Evolutionary conservation across 805 yeast species (phyloP).

Genomic region (Ogataea ramenticola): DNA sequence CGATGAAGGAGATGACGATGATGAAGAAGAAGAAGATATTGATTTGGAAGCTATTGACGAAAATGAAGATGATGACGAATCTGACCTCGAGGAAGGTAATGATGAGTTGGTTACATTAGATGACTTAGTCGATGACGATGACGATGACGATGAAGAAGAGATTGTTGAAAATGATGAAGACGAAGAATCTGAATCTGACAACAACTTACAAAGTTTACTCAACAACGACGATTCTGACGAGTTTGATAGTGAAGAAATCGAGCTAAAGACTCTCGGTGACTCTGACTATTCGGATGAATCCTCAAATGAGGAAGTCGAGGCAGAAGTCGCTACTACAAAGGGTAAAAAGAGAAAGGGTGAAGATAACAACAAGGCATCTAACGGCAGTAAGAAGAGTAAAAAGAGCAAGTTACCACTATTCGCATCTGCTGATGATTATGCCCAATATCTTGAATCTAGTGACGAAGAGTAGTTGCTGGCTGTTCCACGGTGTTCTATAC

Average conservation of each 20-base stretch:
- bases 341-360: conserved; percentile 13
- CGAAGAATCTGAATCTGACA: background rate
- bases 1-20: conserved; percentile 24
- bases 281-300: no score
- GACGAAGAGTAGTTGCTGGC: conserved; percentile 42
- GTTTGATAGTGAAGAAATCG: conserved; percentile 21
- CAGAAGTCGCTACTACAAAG: conserved; percentile 15
- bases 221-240: conserved; percentile 15
- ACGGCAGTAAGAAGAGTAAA: conserved; percentile 35
- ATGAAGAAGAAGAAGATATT: conserved; percentile 18
- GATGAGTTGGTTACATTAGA: conserved; percentile 25
- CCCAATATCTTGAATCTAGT: conserved; percentile 61
- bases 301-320: conserved; percentile 21
- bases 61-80: conserved; percentile 25
- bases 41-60: conserved; percentile 19
- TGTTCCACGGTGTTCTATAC: no score
- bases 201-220: conserved; percentile 5
- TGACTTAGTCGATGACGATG: conserved; percentile 20
- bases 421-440: conserved; percentile 85
- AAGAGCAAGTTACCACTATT: conserved; percentile 70
- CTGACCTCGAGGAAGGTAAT: conserved; percentile 30
- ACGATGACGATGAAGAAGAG: conserved; percentile 11
- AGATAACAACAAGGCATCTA: conserved; percentile 14
- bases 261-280: conserved; percentile 16
- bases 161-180: conserved; percentile 1